Evolutionary conservation across 2,329 filamentous ascomycete species (phyloP).

Genomic region (Aspergillus persii): DNA sequence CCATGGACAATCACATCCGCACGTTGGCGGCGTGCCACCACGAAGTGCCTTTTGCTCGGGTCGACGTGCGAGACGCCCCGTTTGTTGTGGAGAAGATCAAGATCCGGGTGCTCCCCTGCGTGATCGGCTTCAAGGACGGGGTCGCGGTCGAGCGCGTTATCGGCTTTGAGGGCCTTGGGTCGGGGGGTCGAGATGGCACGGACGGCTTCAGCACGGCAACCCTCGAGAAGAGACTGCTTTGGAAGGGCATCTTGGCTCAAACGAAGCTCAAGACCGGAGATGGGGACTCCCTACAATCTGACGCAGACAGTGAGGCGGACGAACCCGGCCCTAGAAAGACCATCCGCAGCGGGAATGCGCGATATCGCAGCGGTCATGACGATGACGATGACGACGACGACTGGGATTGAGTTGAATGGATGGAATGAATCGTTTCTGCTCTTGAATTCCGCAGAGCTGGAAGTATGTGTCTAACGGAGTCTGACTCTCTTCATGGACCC

Average conservation of each 20-base stretch:
- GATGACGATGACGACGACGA: conserved; percentile 46
- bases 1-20: conserved; percentile 61
- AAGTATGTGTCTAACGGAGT: neutral
- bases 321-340: conserved; percentile 16
- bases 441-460: neutral
- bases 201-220: conserved; percentile 40
- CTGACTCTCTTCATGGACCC: neutral
- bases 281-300: conserved; percentile 24
- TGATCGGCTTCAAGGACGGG: conserved; percentile 50
- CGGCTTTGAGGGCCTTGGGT: conserved; percentile 48
- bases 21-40: conserved; percentile 41
- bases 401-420: conserved; percentile 42
- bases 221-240: conserved; percentile 44
- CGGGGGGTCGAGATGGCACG: conserved; percentile 36
- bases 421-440: neutral
- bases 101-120: conserved; percentile 47
- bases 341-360: conserved; percentile 33
- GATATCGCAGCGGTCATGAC: conserved; percentile 28
- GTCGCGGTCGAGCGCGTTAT: conserved; percentile 44
- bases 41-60: conserved; percentile 45
- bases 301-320: conserved; percentile 24
- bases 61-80: conserved; percentile 46
- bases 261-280: conserved; percentile 30
- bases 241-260: conserved; percentile 37
- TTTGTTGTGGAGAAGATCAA: conserved; percentile 49